These are phyloP conservation scores for Candida corydali DNA, from an alignment of 805 yeast species.

Conservation along the genomic window DNA sequence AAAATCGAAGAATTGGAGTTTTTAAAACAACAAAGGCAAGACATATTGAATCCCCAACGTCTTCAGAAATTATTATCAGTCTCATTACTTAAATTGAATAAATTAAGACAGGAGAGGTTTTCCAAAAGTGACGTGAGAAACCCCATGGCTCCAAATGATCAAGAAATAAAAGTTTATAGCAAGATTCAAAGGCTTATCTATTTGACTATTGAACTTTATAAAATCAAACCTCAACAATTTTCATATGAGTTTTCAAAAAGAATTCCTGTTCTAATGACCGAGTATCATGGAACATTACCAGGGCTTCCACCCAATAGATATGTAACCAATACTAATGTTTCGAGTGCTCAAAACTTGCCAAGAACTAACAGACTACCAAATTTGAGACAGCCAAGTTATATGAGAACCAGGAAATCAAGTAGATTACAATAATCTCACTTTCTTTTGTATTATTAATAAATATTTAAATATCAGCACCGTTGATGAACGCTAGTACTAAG, in stretches of 20 bases:
- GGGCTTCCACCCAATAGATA: slow-evolving; percentile 37
- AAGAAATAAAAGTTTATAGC: slow-evolving; percentile 26
- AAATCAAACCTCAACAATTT: slow-evolving; percentile 21
- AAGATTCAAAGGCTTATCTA: slow-evolving; percentile 26
- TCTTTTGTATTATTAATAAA: slow-evolving; percentile 4
- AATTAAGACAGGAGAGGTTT: slow-evolving; percentile 38
- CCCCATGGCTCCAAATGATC: slow-evolving; percentile 21
- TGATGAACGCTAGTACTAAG: slow-evolving; percentile 36
- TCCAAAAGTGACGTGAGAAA: slow-evolving; percentile 23
- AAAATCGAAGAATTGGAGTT: slow-evolving; percentile 20
- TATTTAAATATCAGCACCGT: slow-evolving; percentile 34
- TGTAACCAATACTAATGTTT: slow-evolving; percentile 14
- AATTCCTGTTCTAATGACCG: slow-evolving; percentile 69
- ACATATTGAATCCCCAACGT: slow-evolving; percentile 22
- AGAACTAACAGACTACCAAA: slow-evolving; percentile 27
- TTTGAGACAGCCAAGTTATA: slow-evolving; percentile 30
- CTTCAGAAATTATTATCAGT: slow-evolving; percentile 33
- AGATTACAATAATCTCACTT: slow-evolving; percentile 5
- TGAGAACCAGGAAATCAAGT: slow-evolving; percentile 25
- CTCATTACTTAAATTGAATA: slow-evolving; percentile 30
- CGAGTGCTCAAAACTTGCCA: not conserved
- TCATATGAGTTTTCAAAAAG: slow-evolving; percentile 30
- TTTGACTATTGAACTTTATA: slow-evolving; percentile 27
- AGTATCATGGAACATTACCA: slow-evolving; percentile 78
- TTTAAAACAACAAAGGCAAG: slow-evolving; percentile 21